Evolutionary conservation across 129 eudicot species (phyloP).

Genomic region (Flaveria trinervia): DNA sequence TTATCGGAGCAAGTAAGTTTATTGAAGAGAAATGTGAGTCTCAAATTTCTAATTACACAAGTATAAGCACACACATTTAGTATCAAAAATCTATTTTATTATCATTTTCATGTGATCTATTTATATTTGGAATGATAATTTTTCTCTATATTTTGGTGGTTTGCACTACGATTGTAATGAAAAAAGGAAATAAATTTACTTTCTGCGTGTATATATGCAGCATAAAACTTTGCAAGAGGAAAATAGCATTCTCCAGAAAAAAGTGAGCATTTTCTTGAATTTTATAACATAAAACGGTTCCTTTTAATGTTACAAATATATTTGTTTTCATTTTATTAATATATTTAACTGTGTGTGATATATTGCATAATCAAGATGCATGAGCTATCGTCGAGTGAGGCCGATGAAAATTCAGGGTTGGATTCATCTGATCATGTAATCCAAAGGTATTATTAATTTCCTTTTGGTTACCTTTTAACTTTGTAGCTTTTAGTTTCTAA

Average conservation of each 20-base stretch:
- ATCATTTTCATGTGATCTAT: background rate
- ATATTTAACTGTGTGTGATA: background rate
- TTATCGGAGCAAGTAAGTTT: conserved; percentile 55
- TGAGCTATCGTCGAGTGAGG: conserved; percentile 29
- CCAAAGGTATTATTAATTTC: conserved; percentile 28
- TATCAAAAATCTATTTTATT: background rate
- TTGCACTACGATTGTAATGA: background rate
- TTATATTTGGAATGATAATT: conserved; percentile 12
- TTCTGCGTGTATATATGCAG: conserved; percentile 30
- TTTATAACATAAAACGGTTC: too few species aligned
- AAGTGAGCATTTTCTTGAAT: conserved; percentile 27
- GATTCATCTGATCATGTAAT: conserved; percentile 36
- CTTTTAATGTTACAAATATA: background rate
- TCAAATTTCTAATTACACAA: background rate
- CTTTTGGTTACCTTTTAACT: background rate
- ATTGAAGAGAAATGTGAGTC: conserved; percentile 70
- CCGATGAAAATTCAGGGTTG: conserved; percentile 37
- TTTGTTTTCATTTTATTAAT: background rate
- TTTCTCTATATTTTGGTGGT: background rate
- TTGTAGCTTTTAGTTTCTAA: background rate
- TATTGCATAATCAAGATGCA: conserved; percentile 27
- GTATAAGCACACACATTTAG: background rate
- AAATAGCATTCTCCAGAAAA: conserved; percentile 37
- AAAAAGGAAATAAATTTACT: background rate
- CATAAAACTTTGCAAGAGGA: conserved; percentile 46